Conservation (phyloP, 2,329 filamentous ascomycete species). For the Eutypella sp. region DNA sequence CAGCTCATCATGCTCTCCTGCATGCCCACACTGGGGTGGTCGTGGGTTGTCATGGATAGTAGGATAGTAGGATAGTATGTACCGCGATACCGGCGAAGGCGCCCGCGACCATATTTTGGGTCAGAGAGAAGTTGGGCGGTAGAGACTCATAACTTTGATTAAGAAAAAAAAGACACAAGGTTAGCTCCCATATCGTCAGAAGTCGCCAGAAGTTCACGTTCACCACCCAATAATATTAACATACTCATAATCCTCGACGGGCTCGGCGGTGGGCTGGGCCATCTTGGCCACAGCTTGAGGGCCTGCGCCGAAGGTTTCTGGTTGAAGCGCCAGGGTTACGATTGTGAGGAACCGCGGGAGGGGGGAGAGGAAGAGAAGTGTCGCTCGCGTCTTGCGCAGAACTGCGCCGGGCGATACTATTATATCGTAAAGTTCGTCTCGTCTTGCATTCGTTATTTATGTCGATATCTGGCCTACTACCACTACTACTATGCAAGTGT, state of each 20-base stretch:
- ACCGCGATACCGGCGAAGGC: conserved; percentile 96
- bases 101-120: conserved; percentile 92
- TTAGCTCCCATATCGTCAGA: no score
- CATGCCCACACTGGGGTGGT: no score
- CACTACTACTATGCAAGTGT: no score
- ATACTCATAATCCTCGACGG: conserved; percentile 63
- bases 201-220: conserved; percentile 9
- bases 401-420: not conserved
- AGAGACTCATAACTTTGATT: conserved; percentile 86
- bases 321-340: conserved; percentile 61
- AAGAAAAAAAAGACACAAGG: no score
- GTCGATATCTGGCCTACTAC: no score
- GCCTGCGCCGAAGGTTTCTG: conserved; percentile 57
- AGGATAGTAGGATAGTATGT: conserved; percentile 31
- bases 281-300: conserved; percentile 64
- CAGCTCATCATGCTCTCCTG: conserved; percentile 10
- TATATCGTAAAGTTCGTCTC: no score
- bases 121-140: conserved; percentile 87
- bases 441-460: no score
- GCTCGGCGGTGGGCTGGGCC: conserved; percentile 63
- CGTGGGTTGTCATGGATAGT: no score
- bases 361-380: conserved; percentile 8
- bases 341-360: no score
- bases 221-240: conserved; percentile 25
- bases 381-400: conserved; percentile 4